Conservation (phyloP, 2,329 filamentous ascomycete species). For the Juglanconis sp. region DNA sequence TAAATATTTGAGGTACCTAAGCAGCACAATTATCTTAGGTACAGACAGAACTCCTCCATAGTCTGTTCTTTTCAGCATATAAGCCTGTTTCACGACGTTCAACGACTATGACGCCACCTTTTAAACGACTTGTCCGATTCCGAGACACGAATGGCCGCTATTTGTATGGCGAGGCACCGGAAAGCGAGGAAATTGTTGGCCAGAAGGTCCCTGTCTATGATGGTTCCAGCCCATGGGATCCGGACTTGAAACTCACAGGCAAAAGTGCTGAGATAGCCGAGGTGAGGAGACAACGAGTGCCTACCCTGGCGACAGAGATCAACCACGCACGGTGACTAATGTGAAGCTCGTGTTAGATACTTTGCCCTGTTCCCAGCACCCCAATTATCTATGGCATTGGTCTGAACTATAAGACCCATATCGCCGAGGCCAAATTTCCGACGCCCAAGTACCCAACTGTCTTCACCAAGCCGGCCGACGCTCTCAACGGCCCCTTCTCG, state of each 20-base stretch:
- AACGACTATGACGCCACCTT: background rate
- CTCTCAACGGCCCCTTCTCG: background rate
- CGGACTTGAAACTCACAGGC: background rate
- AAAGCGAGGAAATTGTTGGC: background rate
- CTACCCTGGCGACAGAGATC: too few relatives aligned
- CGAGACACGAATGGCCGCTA: background rate
- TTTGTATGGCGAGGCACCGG: background rate
- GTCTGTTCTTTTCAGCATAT: too few relatives aligned
- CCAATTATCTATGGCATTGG: slow-evolving; percentile 5
- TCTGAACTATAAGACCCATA: slow-evolving; percentile 4
- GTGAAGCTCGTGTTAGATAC: background rate
- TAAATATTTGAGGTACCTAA: too few relatives aligned
- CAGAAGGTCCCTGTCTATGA: background rate
- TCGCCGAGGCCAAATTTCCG: background rate
- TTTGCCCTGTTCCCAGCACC: background rate
- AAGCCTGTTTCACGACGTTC: background rate
- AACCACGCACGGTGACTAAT: too few relatives aligned
- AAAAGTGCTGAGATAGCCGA: background rate
- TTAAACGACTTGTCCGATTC: background rate
- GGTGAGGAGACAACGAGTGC: background rate
- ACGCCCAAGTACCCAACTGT: background rate
- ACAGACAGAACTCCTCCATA: too few relatives aligned
- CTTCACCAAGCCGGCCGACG: slow-evolving; percentile 4
- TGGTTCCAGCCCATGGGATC: background rate
- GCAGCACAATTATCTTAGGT: too few relatives aligned